phyloP scores from a whole-genome alignment of 352 stramenopile genomes.

The Phytophthora nicotianae region DNA sequence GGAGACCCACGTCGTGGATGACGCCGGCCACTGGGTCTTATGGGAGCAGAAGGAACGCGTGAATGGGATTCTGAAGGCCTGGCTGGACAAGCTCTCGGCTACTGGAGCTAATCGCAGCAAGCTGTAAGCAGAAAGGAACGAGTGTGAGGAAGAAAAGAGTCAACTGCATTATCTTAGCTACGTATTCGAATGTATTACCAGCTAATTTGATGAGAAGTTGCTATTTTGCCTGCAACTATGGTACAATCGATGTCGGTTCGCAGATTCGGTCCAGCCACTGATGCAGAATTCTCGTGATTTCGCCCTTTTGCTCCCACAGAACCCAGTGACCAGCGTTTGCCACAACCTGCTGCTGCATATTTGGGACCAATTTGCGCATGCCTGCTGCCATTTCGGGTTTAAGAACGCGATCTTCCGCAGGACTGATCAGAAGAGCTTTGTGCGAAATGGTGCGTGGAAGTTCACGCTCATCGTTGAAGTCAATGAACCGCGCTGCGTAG shows the following conservation, averaged over 20 bases:
- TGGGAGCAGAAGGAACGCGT: conserved; percentile 59
- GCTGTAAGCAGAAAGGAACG: conserved; percentile 20
- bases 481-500: conserved; percentile 57
- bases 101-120: conserved; percentile 23
- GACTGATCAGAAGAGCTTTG: conserved; percentile 63
- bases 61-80: conserved; percentile 42
- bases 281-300: conserved; percentile 43
- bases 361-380: conserved; percentile 53
- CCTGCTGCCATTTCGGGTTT: conserved; percentile 56
- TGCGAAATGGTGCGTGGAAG: conserved; percentile 43
- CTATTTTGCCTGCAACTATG: background rate
- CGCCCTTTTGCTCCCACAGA: conserved; percentile 56
- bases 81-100: conserved; percentile 39
- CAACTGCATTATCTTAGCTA: conserved; percentile 1
- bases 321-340: conserved; percentile 64
- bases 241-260: background rate
- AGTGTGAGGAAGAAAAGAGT: background rate
- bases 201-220: background rate
- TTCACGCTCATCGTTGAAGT: conserved; percentile 52
- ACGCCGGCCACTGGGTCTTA: conserved; percentile 69
- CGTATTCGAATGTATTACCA: conserved; percentile 2
- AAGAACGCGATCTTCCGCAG: conserved; percentile 56
- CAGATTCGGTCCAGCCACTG: conserved; percentile 47
- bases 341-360: conserved; percentile 54
- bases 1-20: conserved; percentile 53